Base-by-base conservation (phyloP, 257 asterid genomes). In the Osmanthus fragrans region DNA sequence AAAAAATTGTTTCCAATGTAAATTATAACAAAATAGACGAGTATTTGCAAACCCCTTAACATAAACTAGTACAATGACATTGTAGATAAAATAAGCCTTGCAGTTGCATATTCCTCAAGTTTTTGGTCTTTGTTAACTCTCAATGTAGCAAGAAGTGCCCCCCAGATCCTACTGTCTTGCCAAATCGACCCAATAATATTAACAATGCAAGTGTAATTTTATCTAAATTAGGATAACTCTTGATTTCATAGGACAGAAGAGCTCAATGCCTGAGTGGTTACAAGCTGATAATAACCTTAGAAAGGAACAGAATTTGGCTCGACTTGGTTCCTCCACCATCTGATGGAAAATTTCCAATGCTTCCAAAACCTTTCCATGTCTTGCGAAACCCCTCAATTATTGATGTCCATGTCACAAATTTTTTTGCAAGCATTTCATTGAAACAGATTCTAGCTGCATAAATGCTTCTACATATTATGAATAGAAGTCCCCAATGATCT, bases 311-410 rank as follows among this genome's bases (percentile, higher is more conserved):
- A 11, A 32, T 86, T 87, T 13, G 92, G 89, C 27, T 85, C 69
- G 40, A 84, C 13, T 67, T 89, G 83, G 70, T 83, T 88, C 1
- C 27, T 16, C 54, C 32, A 37, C 77, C 91, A 88, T 85, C 67
- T 23, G 80, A 60, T 78, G 63, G 78, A 86, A 85, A 30, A 73
- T 32, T 65, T 76, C 21, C 42, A 85, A 72, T 5, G 92, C 86
- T 76, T 86, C 81, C 4, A 33, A 36, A 64, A 87, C 89, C 21
- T 83, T 72, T 51, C 92, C 89, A 56, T 86, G 89, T 7, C 75
- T 67, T 58, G 87, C 88, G 45, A 36, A 84, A 42, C 90, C 4
- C 90, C 74, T 88, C 92, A 19, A 88, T 85, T 90, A 88, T 81
- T 0, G 89, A 81, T 42, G 90, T 83, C 89, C 87, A 86, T 33